Percentiles rank a stretch among this genome's conserved stretches.
These are phyloP conservation scores for Sporothrix brasiliensis DNA, from an alignment of 2,329 filamentous ascomycete species.

Conservation along the genomic window DNA sequence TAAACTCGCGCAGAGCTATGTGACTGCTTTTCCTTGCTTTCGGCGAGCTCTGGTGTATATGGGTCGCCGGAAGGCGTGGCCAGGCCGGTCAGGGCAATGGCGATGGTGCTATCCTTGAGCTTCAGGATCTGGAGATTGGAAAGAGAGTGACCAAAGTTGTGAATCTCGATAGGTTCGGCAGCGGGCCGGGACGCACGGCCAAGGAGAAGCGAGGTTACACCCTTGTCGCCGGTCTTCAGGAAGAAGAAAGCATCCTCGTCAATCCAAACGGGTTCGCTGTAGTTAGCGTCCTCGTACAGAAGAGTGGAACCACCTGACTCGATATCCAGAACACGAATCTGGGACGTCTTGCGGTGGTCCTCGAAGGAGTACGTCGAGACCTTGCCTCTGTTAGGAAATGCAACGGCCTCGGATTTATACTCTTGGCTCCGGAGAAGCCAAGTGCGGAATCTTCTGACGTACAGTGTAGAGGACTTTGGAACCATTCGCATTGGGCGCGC, in stretches of 20 bases:
- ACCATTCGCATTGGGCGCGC: slow-evolving; percentile 68
- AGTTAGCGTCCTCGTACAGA: slow-evolving; percentile 65
- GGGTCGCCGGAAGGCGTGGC: slow-evolving; percentile 70
- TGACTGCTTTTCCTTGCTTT: slow-evolving; percentile 52
- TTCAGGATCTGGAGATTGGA: slow-evolving; percentile 62
- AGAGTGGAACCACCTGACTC: slow-evolving; percentile 65
- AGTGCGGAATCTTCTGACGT: slow-evolving; percentile 53
- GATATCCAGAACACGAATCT: slow-evolving; percentile 72
- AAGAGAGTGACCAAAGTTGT: slow-evolving; percentile 55
- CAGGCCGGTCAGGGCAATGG: slow-evolving; percentile 63
- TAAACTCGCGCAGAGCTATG: slow-evolving; percentile 71
- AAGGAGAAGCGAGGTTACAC: slow-evolving; percentile 52
- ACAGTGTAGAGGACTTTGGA: slow-evolving; percentile 68
- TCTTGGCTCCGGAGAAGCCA: not conserved
- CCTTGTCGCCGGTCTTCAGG: slow-evolving; percentile 56
- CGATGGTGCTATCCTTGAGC: slow-evolving; percentile 55
- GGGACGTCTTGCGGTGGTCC: slow-evolving; percentile 66
- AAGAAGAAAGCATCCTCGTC: slow-evolving; percentile 62
- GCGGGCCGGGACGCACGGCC: slow-evolving; percentile 44
- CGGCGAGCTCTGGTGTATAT: slow-evolving; percentile 45
- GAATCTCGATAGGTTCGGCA: slow-evolving; percentile 51
- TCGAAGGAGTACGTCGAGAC: slow-evolving; percentile 80
- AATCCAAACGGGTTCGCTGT: slow-evolving; percentile 77
- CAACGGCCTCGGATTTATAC: not conserved
- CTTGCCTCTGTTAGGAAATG: slow-evolving; percentile 41